Evolutionary conservation across 139 green algal species (phyloP).

Genomic region (Volvox reticuliferus): DNA sequence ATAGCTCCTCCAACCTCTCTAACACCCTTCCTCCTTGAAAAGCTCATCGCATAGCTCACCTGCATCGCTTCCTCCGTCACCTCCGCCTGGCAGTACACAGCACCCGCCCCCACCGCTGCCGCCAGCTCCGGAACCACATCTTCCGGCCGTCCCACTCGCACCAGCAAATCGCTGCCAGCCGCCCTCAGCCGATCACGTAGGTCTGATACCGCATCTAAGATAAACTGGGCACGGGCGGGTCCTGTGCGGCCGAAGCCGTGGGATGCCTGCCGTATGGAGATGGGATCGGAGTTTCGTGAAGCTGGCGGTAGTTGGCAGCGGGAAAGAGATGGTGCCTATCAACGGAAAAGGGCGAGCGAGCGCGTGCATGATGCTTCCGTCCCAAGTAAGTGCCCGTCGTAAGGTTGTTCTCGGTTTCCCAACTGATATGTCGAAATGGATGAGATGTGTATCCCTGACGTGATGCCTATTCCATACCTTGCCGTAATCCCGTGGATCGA

Average conservation of each 20-base stretch:
- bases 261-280: conserved; percentile 44
- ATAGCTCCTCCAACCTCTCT: no score
- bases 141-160: conserved; percentile 75
- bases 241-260: conserved; percentile 73
- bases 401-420: not conserved
- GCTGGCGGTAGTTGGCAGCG: not conserved
- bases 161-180: conserved; percentile 69
- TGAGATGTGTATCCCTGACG: no score
- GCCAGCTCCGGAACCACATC: conserved; percentile 63
- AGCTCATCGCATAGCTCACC: not conserved
- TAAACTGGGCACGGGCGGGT: conserved; percentile 67
- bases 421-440: no score
- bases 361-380: no score
- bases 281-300: not conserved
- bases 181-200: conserved; percentile 62
- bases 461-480: conserved; percentile 47
- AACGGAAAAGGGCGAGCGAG: not conserved
- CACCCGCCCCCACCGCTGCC: conserved; percentile 55
- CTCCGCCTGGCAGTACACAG: conserved; percentile 81
- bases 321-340: not conserved
- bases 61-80: conserved; percentile 79
- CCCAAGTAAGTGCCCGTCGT: no score
- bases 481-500: conserved; percentile 77
- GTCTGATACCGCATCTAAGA: conserved; percentile 69
- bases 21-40: no score